Evolutionary conservation across 1,284 basidiomycete genomes (phyloP).

Genomic region (Ganoderma leucocontextum): DNA sequence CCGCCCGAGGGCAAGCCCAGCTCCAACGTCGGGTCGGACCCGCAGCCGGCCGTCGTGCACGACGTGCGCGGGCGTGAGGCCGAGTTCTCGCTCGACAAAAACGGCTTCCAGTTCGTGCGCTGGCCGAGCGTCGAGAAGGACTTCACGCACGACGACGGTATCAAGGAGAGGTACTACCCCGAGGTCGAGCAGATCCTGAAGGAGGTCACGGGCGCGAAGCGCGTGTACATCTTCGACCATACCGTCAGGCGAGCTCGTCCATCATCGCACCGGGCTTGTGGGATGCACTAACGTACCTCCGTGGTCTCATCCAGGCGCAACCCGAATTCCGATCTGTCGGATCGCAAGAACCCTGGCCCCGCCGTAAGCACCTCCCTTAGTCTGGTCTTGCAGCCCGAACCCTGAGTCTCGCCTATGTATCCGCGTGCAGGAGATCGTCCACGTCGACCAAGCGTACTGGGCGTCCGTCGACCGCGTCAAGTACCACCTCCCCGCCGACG

Average conservation of each 20-base stretch:
- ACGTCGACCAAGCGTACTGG: conserved; percentile 66
- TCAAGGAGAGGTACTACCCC: conserved; percentile 48
- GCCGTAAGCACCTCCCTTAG: conserved; percentile 40
- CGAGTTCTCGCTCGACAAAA: conserved; percentile 48
- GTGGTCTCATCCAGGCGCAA: conserved; percentile 26
- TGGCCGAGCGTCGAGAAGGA: conserved; percentile 45
- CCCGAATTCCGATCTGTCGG: conserved; percentile 23
- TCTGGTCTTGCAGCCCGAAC: not conserved
- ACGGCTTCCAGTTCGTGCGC: conserved; percentile 52
- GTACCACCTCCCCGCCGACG: conserved; percentile 59
- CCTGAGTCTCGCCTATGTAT: not conserved
- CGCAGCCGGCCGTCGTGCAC: conserved; percentile 38
- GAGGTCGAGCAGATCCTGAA: conserved; percentile 56
- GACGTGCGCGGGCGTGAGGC: conserved; percentile 46
- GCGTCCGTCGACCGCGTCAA: conserved; percentile 60
- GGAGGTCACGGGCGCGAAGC: conserved; percentile 49
- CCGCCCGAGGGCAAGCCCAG: conserved; percentile 34
- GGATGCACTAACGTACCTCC: not conserved
- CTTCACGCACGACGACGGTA: conserved; percentile 50
- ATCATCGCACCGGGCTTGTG: not conserved
- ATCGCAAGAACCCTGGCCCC: conserved; percentile 39
- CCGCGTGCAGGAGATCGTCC: conserved; percentile 46
- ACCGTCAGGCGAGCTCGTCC: conserved; percentile 46
- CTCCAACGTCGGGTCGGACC: conserved; percentile 39
- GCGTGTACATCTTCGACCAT: conserved; percentile 55